Percentiles rank a stretch among this genome's conserved stretches.
phyloP scores from a whole-genome alignment of 2,329 filamentous ascomycete species.

The Knoxdaviesia capensis region DNA sequence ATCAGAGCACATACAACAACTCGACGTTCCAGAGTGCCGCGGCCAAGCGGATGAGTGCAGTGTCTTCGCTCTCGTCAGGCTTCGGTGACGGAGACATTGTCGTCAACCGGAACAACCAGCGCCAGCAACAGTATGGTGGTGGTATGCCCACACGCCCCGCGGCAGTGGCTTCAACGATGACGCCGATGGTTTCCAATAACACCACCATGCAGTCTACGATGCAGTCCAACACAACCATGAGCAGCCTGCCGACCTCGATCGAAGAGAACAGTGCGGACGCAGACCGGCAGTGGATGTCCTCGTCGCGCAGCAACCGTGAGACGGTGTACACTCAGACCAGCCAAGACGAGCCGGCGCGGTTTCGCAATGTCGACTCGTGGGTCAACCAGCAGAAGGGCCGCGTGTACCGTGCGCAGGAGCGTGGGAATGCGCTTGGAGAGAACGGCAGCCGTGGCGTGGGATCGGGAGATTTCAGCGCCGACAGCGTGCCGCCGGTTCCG shows the following conservation, averaged over 20 bases:
- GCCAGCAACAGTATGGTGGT: not conserved
- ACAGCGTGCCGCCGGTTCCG: conserved; percentile 19
- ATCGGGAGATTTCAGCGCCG: conserved; percentile 6
- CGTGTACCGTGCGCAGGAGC: conserved; percentile 24
- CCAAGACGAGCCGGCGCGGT: conserved; percentile 32
- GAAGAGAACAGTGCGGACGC: no score
- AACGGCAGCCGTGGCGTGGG: conserved; percentile 4
- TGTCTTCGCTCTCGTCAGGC: conserved; percentile 43
- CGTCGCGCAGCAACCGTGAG: conserved; percentile 16
- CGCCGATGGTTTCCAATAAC: no score
- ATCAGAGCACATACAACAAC: no score
- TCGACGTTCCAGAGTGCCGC: conserved; percentile 1
- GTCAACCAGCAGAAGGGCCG: conserved; percentile 41
- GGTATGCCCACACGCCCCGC: no score
- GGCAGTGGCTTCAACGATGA: no score
- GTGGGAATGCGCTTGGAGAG: conserved; percentile 10
- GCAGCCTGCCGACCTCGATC: no score
- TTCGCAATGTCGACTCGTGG: conserved; percentile 40
- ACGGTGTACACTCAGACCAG: conserved; percentile 32
- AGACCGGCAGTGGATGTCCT: no score
- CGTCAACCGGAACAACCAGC: conserved; percentile 5
- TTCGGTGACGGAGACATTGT: conserved; percentile 43
- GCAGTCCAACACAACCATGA: no score
- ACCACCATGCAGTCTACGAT: no score
- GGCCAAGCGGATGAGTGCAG: conserved; percentile 19